Base-by-base conservation (phyloP, 2,329 filamentous ascomycete species). In the Zasmidium cellare region DNA sequence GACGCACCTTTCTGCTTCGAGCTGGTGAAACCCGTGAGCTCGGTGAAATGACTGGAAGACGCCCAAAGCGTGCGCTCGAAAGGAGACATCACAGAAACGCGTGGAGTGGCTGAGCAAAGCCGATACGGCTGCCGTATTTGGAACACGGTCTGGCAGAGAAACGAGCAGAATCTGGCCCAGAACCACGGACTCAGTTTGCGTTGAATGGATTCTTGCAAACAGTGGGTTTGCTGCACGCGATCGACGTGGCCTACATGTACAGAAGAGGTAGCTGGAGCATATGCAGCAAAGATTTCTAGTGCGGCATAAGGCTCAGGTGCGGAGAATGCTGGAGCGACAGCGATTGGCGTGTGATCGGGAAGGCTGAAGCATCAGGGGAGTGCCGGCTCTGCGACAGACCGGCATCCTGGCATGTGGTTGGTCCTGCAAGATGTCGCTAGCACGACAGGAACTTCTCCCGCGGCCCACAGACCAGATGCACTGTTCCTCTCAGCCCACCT, bases 281-380 rank as follows among this genome's bases (percentile, higher is more conserved):
- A 28, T 28, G 25, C 25, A 28, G n/a, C 55, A 57, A 50, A 59
- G 48, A 57, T 24, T 55, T 61, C 53, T 59, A 59, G 58, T 46
- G 28, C 52, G 24, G 61, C 58, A 57, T 59, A 58, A 57, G 55
- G 58, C 58, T 51, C 50, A 41, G 46, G 41, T 48, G 56, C 31
- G 56, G 58, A 59, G 51, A 22, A 22, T 35, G 45, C 22, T n/a
- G 9, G 53, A 35, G 12, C 18, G 38, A 47, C 53, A 47, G 58
- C 58, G 58, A 63, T 63, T 57, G 61, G 53, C 53, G 44, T 57
- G 51, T 44, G 41, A 51, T 55, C 49, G 41, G 53, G 41, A 47
- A 22, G 45, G 38, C 51, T 52, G 55, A 46, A 46, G 56, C 57
- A 52, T 20, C 54, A 56, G 44, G 54, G 59, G 59, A 46, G 28